Base-by-base conservation (phyloP, 106 monocot genomes). In the Ottelia alismoides region DNA sequence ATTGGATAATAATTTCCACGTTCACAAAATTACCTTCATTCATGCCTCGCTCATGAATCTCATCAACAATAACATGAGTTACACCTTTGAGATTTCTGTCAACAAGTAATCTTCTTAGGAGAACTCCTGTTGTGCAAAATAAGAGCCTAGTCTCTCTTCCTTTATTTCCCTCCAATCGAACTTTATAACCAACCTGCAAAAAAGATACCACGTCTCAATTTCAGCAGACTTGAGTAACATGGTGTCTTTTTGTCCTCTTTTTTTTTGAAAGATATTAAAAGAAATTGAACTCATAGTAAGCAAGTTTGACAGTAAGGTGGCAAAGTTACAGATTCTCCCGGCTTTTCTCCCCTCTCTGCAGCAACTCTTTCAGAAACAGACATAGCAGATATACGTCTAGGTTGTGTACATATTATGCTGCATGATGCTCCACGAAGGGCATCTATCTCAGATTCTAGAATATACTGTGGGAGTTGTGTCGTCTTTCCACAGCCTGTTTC, bases 181-280 rank as follows among this genome's bases (percentile, higher is more conserved):
- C 96, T 70, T 96, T 96, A 65, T 89, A 96, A 46, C 96, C 96
- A 74, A 96, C 96, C 96, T 96, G 51, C n/a, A n/a, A n/a, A n/a
- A n/a, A n/a, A n/a, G n/a, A n/a, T n/a, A n/a, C n/a, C n/a, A n/a
- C n/a, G n/a, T n/a, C n/a, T n/a, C n/a, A n/a, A n/a, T n/a, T n/a
- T n/a, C n/a, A n/a, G n/a, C n/a, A n/a, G n/a, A n/a, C n/a, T n/a
- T n/a, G n/a, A n/a, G n/a, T n/a, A n/a, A n/a, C n/a, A n/a, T n/a
- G n/a, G n/a, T n/a, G n/a, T n/a, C n/a, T n/a, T n/a, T n/a, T n/a
- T n/a, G n/a, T n/a, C n/a, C n/a, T n/a, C n/a, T n/a, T n/a, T n/a
- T n/a, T n/a, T n/a, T n/a, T n/a, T n/a, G n/a, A n/a, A n/a, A n/a
- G n/a, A n/a, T n/a, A n/a, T n/a, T n/a, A n/a, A n/a, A n/a, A n/a